These are phyloP conservation scores for Lindgomyces ingoldianus DNA, from an alignment of 495 filamentous ascomycete species.

Conservation along the genomic window DNA sequence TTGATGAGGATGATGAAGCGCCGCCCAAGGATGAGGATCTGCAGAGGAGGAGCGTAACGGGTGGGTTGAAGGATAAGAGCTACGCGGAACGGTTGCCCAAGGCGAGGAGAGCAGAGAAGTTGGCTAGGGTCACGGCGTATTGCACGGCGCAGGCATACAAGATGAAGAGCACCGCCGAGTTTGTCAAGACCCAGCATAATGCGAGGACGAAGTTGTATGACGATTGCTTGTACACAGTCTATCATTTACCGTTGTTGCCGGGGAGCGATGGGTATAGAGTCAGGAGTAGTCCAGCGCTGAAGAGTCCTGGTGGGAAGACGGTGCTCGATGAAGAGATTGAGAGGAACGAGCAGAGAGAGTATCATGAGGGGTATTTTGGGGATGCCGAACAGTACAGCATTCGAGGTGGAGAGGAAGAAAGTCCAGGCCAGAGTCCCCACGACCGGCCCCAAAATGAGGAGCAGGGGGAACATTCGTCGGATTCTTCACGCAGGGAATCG, in stretches of 20 bases:
- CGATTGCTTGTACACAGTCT: conserved; percentile 94
- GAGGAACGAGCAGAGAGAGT: conserved; percentile 82
- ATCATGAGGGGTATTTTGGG: conserved; percentile 84
- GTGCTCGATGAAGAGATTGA: conserved; percentile 96
- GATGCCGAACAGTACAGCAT: conserved; percentile 48
- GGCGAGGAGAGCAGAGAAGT: conserved; percentile 77
- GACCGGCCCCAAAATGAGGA: conserved; percentile 28
- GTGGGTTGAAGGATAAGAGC: conserved; percentile 72
- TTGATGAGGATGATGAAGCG: conserved; percentile 62
- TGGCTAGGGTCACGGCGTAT: conserved; percentile 90
- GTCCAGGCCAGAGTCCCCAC: conserved; percentile 52
- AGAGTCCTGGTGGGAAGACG: conserved; percentile 89
- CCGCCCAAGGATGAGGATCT: conserved; percentile 79
- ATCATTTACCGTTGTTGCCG: conserved; percentile 84
- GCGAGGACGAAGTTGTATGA: conserved; percentile 98
- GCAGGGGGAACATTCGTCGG: conserved; percentile 8
- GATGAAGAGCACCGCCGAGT: conserved; percentile 79
- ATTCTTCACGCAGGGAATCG: conserved; percentile 16
- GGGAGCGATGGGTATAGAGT: conserved; percentile 84
- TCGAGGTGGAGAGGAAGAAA: conserved; percentile 37
- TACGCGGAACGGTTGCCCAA: conserved; percentile 96
- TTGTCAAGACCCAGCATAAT: conserved; percentile 85
- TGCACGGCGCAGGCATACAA: conserved; percentile 94
- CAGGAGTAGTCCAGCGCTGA: conserved; percentile 84
- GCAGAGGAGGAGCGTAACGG: conserved; percentile 61